Percentiles rank a stretch among this genome's conserved stretches.
These are phyloP conservation scores for Pythium phragmiticola DNA, from an alignment of 352 stramenopile species.

Conservation along the genomic window DNA sequence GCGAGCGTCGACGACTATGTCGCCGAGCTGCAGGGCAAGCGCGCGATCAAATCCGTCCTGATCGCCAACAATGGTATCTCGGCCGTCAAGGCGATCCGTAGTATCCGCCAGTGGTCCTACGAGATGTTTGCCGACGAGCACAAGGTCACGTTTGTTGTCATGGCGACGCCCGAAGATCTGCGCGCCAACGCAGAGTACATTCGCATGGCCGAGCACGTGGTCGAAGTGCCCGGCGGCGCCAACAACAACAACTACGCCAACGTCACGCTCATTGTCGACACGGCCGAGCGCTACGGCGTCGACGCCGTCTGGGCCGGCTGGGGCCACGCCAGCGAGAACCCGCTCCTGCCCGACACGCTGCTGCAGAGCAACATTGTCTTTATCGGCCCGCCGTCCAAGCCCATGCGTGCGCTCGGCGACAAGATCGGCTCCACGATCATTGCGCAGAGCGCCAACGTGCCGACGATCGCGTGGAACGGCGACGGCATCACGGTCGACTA, in stretches of 20 bases:
- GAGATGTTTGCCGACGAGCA: slow-evolving; percentile 96
- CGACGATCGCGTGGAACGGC: slow-evolving; percentile 99
- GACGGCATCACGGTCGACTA: slow-evolving; percentile 94
- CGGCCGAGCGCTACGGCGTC: slow-evolving; percentile 94
- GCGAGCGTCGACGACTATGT: slow-evolving; percentile 92
- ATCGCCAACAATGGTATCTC: slow-evolving; percentile 99
- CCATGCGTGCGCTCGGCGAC: slow-evolving; percentile 99
- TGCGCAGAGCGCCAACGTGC: slow-evolving; percentile 97
- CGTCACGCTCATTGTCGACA: slow-evolving; percentile 98
- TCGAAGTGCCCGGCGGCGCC: slow-evolving; percentile 98
- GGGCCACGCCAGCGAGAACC: slow-evolving; percentile 99
- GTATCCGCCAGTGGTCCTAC: slow-evolving; percentile 98
- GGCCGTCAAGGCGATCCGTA: slow-evolving; percentile 99
- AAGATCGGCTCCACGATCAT: slow-evolving; percentile 99
- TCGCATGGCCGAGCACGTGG: slow-evolving; percentile 99
- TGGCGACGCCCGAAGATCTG: slow-evolving; percentile 99
- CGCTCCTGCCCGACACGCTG: slow-evolving; percentile 94
- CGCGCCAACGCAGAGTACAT: slow-evolving; percentile 99
- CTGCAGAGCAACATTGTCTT: slow-evolving; percentile 96
- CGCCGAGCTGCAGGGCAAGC: slow-evolving; percentile 82
- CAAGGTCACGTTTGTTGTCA: slow-evolving; percentile 97
- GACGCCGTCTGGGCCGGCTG: slow-evolving; percentile 99
- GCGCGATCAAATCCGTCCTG: slow-evolving; percentile 95
- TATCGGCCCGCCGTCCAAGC: slow-evolving; percentile 96
- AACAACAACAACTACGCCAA: slow-evolving; percentile 99